Evolutionary conservation across 257 asterid genomes (phyloP).

Genomic region (Nicotiana obtusifolia): DNA sequence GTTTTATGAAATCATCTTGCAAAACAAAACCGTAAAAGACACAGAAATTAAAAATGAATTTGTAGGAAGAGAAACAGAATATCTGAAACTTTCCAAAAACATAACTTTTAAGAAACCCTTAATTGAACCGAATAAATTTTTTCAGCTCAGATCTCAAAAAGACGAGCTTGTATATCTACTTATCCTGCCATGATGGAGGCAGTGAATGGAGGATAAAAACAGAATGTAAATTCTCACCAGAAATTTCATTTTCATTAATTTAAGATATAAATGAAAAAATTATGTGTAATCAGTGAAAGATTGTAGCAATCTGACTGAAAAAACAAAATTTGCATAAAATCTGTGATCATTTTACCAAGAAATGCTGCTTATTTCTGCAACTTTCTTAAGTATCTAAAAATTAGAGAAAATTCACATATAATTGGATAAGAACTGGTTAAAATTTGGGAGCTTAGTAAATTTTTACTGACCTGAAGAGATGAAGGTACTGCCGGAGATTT

Average conservation of each 20-base stretch:
- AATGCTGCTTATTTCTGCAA: constrained; percentile 9
- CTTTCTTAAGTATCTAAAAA: not conserved
- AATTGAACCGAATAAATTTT: not conserved
- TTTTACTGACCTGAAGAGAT: constrained; percentile 7
- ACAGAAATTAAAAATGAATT: not conserved
- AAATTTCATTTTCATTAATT: not conserved
- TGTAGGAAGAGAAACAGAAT: not conserved
- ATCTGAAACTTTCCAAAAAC: not conserved
- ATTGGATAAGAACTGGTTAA: not conserved
- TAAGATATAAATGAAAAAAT: not conserved
- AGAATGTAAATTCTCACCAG: not conserved
- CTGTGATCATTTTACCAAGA: not conserved
- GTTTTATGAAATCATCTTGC: constrained; percentile 6
- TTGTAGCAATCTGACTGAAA: not conserved
- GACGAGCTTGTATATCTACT: not conserved
- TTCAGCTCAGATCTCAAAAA: constrained; percentile 4
- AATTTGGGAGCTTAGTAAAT: not conserved
- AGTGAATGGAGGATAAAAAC: not conserved
- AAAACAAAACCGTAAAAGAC: not conserved
- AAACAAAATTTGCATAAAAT: not conserved
- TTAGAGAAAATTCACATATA: not conserved
- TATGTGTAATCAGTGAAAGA: constrained; percentile 1
- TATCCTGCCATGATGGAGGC: not conserved
- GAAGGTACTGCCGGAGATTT: constrained; percentile 16
- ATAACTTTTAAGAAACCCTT: not conserved